Conservation (phyloP, 2,329 filamentous ascomycete species). For the Colletotrichum chlorophyti region DNA sequence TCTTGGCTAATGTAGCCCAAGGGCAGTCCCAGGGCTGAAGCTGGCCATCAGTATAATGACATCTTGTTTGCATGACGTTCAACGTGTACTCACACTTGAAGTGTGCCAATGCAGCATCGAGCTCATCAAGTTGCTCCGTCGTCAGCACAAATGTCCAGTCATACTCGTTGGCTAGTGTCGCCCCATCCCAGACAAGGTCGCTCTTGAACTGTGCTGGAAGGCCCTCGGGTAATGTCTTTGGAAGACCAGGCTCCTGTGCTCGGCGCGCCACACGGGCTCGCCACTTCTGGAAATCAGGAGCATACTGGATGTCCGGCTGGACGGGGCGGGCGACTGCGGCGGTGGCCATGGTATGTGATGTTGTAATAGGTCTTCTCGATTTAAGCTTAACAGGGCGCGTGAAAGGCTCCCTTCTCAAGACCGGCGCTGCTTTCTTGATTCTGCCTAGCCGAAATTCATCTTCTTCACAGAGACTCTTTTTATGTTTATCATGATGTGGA, state of each 20-base stretch:
- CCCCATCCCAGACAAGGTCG: constrained; percentile 64
- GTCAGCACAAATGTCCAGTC: constrained; percentile 61
- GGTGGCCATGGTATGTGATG: constrained; percentile 14
- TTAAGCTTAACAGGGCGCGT: background rate
- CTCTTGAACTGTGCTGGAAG: constrained; percentile 57
- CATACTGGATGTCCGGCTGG: constrained; percentile 66
- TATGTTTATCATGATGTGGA: background rate
- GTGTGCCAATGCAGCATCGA: constrained; percentile 35
- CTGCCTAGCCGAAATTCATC: background rate
- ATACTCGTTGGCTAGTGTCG: constrained; percentile 51
- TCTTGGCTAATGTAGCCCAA: constrained; percentile 52
- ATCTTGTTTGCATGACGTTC: no score
- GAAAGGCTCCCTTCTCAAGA: background rate
- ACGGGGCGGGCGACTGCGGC: constrained; percentile 39
- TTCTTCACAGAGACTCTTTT: background rate
- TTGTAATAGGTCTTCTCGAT: background rate
- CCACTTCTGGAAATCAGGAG: constrained; percentile 61
- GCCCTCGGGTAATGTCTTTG: constrained; percentile 51
- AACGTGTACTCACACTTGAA: constrained; percentile 18
- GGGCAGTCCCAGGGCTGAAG: constrained; percentile 33
- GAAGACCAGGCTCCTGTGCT: constrained; percentile 46
- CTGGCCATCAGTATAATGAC: background rate
- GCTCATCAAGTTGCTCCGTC: constrained; percentile 54
- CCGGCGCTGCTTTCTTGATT: background rate
- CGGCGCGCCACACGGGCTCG: constrained; percentile 54